Conservation (phyloP, 352 stramenopile species). For the Pythium utonaiense region DNA sequence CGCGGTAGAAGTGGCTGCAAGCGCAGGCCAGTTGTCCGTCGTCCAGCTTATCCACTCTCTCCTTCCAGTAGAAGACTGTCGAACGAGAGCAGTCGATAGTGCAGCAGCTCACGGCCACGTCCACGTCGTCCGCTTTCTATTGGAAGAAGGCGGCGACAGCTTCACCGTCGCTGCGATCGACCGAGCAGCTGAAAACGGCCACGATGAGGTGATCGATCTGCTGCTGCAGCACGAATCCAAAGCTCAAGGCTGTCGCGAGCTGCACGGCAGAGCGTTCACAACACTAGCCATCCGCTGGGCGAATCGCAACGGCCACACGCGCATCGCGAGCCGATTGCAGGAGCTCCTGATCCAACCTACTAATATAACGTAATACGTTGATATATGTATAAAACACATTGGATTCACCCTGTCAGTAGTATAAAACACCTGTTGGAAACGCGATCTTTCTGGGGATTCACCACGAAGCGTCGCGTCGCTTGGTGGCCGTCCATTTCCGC, state of each 20-base stretch:
- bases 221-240: constrained; percentile 24
- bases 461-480: constrained; percentile 9
- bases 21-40: constrained; percentile 24
- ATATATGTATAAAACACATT: not conserved
- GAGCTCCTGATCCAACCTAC: not conserved
- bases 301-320: constrained; percentile 23
- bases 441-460: constrained; percentile 10
- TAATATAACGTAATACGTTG: not conserved
- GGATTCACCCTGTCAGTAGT: not conserved
- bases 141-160: constrained; percentile 25
- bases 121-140: constrained; percentile 33
- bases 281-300: constrained; percentile 32
- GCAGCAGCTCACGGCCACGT: constrained; percentile 17
- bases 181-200: constrained; percentile 35
- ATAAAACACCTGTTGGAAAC: constrained; percentile 1
- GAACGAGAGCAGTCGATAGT: constrained; percentile 19
- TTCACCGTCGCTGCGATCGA: constrained; percentile 40
- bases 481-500: not conserved
- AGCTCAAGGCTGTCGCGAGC: constrained; percentile 19
- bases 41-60: constrained; percentile 13
- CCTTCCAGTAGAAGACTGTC: not conserved
- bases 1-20: constrained; percentile 32
- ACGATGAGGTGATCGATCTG: constrained; percentile 29
- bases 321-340: not conserved
- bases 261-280: constrained; percentile 4